Evolutionary conservation across 495 filamentous ascomycete species (phyloP).

Genomic region (Jackrogersella multiformis): DNA sequence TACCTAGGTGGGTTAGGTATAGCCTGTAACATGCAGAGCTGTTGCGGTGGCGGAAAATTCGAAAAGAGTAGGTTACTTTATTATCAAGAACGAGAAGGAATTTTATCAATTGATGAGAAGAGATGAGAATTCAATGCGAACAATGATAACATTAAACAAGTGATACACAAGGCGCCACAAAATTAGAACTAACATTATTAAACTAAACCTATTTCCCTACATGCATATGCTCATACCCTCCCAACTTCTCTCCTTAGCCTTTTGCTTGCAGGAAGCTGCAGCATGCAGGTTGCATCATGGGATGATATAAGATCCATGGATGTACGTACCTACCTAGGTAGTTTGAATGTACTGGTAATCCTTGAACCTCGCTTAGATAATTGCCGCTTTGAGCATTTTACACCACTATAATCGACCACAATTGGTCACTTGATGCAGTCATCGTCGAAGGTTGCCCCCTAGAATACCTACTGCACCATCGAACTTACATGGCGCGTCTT

Average conservation of each 20-base stretch:
- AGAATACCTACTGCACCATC: background rate
- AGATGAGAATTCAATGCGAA: conserved; percentile 11
- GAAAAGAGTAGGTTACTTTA: background rate
- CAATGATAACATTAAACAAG: background rate
- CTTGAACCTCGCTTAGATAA: conserved; percentile 31
- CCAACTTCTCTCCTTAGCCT: conserved; percentile 3
- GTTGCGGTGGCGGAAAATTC: background rate
- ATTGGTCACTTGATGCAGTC: conserved; percentile 28
- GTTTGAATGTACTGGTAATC: conserved; percentile 19
- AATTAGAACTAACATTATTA: conserved; percentile 1
- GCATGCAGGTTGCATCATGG: conserved; percentile 30
- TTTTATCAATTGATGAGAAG: conserved; percentile 2
- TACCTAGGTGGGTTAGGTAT: no score
- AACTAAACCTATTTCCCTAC: background rate
- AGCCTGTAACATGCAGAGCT: no score
- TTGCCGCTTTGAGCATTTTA: conserved; percentile 33
- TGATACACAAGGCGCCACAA: conserved; percentile 15
- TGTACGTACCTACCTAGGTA: background rate
- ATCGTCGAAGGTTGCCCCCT: conserved; percentile 8
- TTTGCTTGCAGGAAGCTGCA: conserved; percentile 32
- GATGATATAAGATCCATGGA: conserved; percentile 2
- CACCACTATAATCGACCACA: conserved; percentile 14
- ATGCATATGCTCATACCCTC: background rate
- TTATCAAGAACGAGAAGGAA: background rate
- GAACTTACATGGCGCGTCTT: background rate